Evolutionary conservation across 139 green algal genomes (phyloP).

Genomic region (Tetraselmis chui): DNA sequence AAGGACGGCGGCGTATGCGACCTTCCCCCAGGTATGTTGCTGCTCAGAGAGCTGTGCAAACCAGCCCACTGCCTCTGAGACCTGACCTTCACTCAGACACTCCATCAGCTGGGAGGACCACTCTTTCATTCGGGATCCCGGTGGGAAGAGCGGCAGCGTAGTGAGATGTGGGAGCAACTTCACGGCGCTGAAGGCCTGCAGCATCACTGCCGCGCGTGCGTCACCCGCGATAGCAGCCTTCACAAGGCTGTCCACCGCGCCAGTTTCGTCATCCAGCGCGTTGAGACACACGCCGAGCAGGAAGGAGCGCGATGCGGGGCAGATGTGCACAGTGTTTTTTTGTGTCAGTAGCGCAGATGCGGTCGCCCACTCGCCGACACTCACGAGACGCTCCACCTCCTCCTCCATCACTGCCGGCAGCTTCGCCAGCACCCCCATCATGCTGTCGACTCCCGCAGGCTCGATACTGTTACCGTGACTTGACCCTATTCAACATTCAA

Average conservation of each 20-base stretch:
- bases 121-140: background rate
- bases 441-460: background rate
- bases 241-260: background rate
- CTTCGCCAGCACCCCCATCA: background rate
- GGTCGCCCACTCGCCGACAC: background rate
- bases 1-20: background rate
- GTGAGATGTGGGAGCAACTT: background rate
- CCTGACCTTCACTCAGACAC: background rate
- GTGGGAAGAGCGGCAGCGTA: background rate
- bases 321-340: background rate
- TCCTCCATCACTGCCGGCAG: background rate
- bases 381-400: background rate
- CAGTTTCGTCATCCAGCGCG: background rate
- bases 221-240: background rate
- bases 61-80: background rate
- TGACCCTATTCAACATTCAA: too few relatives aligned
- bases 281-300: background rate
- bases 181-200: background rate
- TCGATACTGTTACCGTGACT: too few relatives aligned
- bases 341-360: background rate
- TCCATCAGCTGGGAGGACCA: background rate
- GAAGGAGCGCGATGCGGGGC: background rate
- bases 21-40: background rate
- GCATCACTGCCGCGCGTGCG: background rate
- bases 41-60: background rate